Conservation (phyloP, 2,329 filamentous ascomycete species). For the Penicillium rolfsii region DNA sequence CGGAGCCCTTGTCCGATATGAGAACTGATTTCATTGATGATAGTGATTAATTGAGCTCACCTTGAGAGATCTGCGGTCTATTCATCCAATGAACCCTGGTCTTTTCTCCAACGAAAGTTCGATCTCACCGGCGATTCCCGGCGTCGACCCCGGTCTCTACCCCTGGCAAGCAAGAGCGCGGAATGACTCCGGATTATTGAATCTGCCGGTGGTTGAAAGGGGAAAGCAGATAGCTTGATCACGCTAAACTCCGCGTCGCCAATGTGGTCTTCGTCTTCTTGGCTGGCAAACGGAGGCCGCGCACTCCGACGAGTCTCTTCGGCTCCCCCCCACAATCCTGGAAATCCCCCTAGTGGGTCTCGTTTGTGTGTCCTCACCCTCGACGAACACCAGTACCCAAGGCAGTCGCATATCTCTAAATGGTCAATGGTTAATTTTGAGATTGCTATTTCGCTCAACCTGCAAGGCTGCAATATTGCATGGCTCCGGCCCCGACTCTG, state of each 20-base stretch:
- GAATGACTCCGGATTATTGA: neutral
- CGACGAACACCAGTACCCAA: too few species aligned
- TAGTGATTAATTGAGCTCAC: too few species aligned
- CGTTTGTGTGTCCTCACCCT: too few species aligned
- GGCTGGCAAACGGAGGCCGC: neutral
- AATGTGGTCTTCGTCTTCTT: neutral
- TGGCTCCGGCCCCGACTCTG: neutral
- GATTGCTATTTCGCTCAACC: neutral
- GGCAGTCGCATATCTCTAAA: neutral
- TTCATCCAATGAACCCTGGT: too few species aligned
- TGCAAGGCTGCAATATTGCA: neutral
- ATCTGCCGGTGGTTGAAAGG: neutral
- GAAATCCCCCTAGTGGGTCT: neutral
- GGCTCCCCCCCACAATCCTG: constrained; percentile 1
- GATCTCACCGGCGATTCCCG: neutral
- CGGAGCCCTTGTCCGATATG: too few species aligned
- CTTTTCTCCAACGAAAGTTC: too few species aligned
- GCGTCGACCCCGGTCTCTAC: neutral
- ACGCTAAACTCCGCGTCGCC: neutral
- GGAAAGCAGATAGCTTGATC: neutral
- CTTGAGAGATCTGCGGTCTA: too few species aligned
- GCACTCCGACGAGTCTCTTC: neutral
- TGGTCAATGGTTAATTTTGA: neutral
- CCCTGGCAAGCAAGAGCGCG: neutral
- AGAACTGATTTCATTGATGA: too few species aligned